Conservation (phyloP, 2,329 filamentous ascomycete genomes). For the Cladobotryum protrusum region DNA sequence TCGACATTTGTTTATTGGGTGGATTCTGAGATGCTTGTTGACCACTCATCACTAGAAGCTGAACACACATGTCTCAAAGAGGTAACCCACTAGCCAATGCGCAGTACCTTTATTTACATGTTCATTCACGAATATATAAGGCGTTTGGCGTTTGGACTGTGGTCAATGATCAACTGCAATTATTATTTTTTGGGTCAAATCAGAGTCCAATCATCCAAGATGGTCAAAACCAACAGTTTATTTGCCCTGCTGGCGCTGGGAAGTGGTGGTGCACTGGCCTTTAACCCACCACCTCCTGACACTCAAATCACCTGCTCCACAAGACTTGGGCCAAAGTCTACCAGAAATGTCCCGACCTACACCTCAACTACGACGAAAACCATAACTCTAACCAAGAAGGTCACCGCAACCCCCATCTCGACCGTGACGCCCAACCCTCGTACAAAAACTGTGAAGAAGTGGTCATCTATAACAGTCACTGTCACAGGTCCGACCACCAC, state of each 20-base stretch:
- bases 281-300: neutral
- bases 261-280: slow-evolving; percentile 2
- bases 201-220: neutral
- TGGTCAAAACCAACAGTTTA: slow-evolving; percentile 6
- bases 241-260: slow-evolving; percentile 4
- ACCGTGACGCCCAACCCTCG: slow-evolving; percentile 1
- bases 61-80: too few relatives aligned
- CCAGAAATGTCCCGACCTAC: slow-evolving; percentile 4
- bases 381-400: slow-evolving; percentile 1
- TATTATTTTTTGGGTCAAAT: too few relatives aligned
- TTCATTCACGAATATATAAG: too few relatives aligned
- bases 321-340: neutral
- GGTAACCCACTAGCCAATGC: too few relatives aligned
- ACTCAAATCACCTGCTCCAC: slow-evolving; percentile 1
- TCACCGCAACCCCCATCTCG: slow-evolving; percentile 4
- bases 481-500: too few relatives aligned
- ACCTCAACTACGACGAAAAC: slow-evolving; percentile 4
- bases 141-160: too few relatives aligned
- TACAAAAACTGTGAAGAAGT: neutral
- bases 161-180: too few relatives aligned
- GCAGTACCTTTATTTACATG: too few relatives aligned
- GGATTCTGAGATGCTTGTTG: too few relatives aligned
- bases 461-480: too few relatives aligned
- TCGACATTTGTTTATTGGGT: too few relatives aligned
- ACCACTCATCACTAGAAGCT: too few relatives aligned